Evolutionary conservation across 305 asterid species (phyloP).

Genomic region (Withania somnifera): DNA sequence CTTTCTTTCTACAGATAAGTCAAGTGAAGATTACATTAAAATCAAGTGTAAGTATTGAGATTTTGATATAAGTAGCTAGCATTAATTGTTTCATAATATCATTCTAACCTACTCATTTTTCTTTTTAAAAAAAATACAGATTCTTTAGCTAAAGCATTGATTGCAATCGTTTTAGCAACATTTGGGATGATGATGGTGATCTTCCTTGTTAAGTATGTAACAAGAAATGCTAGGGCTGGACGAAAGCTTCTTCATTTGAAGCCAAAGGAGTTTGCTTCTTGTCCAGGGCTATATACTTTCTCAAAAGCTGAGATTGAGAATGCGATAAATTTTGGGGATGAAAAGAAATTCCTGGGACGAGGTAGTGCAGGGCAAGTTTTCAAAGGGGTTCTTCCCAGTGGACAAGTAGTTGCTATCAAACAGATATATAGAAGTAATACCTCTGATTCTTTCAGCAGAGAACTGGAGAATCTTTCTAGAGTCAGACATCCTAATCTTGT

Average conservation of each 20-base stretch:
- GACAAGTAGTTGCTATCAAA: slow-evolving; percentile 69
- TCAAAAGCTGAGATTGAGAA: slow-evolving; percentile 61
- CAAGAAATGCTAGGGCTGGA: slow-evolving; percentile 24
- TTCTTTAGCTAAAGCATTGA: slow-evolving; percentile 34
- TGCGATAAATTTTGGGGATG: slow-evolving; percentile 34
- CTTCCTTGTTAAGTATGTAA: slow-evolving; percentile 36
- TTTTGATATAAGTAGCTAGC: background rate
- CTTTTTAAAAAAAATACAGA: slow-evolving; percentile 1
- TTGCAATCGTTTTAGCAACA: slow-evolving; percentile 33
- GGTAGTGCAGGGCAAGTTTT: slow-evolving; percentile 73
- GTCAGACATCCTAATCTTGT: slow-evolving; percentile 72
- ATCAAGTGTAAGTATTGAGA: slow-evolving; percentile 31
- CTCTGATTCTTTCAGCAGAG: slow-evolving; percentile 50
- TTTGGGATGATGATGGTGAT: slow-evolving; percentile 30
- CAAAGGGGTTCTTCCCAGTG: slow-evolving; percentile 72
- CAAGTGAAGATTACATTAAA: slow-evolving; percentile 28
- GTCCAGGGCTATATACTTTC: slow-evolving; percentile 54
- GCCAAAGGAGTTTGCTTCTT: slow-evolving; percentile 21
- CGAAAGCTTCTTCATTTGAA: slow-evolving; percentile 9
- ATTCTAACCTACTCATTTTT: background rate
- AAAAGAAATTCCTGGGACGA: slow-evolving; percentile 47
- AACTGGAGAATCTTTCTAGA: slow-evolving; percentile 56
- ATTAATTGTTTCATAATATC: background rate
- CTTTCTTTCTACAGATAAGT: slow-evolving; percentile 24
- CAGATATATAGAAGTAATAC: slow-evolving; percentile 60